Base-by-base conservation (phyloP, 352 stramenopile genomes). In the Globisporangium spiculum region DNA sequence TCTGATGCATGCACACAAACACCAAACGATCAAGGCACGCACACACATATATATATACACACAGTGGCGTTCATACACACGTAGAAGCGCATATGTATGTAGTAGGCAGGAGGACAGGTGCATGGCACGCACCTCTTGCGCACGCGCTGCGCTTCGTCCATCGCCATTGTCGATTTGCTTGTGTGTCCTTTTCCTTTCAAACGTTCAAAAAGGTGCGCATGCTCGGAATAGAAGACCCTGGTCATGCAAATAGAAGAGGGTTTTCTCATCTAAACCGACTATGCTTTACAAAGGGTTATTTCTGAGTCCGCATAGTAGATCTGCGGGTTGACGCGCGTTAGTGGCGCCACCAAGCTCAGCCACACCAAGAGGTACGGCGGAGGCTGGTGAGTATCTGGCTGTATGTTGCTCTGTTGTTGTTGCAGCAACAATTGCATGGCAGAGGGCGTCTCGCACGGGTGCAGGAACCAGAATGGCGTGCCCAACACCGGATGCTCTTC, bases 361-460 rank as follows among this genome's bases (percentile, higher is more conserved):
- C 87, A 94, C 20, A 80, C 80, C 41, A 83, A 61, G 41, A 94
- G 78, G 59, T 91, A 91, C 6, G 44, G 58, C 8, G 80, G 18
- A 4, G 44, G 68, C 2, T 73, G 56, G 14, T 16, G 9, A 26
- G 1, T n/a, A 18, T 20, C 27, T 9, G 30, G 1, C 2, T 46
- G 58, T 9, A 4, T 53, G 7, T 24, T 67, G 7, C 44, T 41
- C 4, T 32, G 20, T 4, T 60, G 58, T 0, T 62, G 70, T 10
- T 68, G 34, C 32, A 90, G 60, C 16, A 95, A 72, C 48, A 95
- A 60, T 58, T 75, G 75, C 83, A 95, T 92, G 10, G 81, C 81
- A 20, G 70, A 69, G 48, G 83, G 69, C 24, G 86, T 95, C 70
- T 95, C 88, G 52, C 88, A 95, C 24, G 88, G 88, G 68, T 95